Conservation (phyloP, 768 basidiomycete species). For the Panellus pusillus region DNA sequence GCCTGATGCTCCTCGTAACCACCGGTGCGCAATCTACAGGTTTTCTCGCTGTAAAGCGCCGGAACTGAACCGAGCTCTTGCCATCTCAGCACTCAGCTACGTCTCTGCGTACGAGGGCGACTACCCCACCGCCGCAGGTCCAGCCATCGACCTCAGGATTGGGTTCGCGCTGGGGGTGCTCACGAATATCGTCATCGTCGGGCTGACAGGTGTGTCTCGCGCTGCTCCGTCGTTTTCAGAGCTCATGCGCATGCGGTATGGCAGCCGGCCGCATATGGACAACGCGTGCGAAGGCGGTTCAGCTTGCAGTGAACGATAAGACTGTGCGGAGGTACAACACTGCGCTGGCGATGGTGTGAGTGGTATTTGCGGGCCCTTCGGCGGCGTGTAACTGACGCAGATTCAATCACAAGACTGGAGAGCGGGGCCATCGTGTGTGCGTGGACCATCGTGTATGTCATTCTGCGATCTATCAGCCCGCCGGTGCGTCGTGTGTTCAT, state of each 20-base stretch:
- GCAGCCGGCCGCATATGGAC: slow-evolving; percentile 13
- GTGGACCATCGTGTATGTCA: slow-evolving; percentile 14
- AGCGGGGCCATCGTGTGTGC: slow-evolving; percentile 11
- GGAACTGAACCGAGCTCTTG: neutral
- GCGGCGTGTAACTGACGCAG: too few species aligned
- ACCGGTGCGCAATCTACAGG: neutral
- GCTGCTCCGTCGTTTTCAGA: neutral
- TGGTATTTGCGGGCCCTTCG: too few species aligned
- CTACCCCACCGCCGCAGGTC: slow-evolving; percentile 12
- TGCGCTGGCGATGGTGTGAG: slow-evolving; percentile 15
- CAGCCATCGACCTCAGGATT: slow-evolving; percentile 7
- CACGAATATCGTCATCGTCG: slow-evolving; percentile 16
- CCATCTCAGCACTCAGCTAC: slow-evolving; percentile 7
- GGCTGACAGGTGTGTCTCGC: slow-evolving; percentile 12
- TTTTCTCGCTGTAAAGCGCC: neutral
- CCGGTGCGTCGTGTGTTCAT: neutral
- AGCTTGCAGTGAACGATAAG: neutral
- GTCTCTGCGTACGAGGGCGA: slow-evolving; percentile 14
- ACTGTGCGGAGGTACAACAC: slow-evolving; percentile 7
- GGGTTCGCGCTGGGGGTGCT: slow-evolving; percentile 10
- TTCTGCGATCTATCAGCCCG: slow-evolving; percentile 12
- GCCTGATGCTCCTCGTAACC: slow-evolving; percentile 9
- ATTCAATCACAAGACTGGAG: slow-evolving; percentile 1
- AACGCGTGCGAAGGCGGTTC: neutral
- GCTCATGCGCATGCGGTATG: neutral